Evolutionary conservation across 1,284 basidiomycete genomes (phyloP), one percentile per base, ranked within the genome.

Genomic region (Anthracocystis setariae): DNA sequence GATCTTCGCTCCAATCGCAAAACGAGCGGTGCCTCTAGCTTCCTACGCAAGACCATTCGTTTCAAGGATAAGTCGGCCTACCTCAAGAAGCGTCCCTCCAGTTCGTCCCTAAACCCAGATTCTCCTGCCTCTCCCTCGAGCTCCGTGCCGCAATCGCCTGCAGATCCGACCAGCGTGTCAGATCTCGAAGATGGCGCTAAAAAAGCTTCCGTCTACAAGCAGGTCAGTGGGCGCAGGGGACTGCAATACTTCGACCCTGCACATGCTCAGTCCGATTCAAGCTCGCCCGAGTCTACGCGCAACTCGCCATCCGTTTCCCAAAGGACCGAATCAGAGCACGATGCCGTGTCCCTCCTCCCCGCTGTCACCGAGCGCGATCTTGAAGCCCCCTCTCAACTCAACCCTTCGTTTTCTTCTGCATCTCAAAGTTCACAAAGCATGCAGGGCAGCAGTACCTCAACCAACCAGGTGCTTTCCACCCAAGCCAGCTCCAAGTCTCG

Each of bases 41-140:
- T 66, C 29, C 56, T 72, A 4, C 59, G 68, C 40, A 72, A 67
- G 43, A 59, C 69, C 13, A 72, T 72, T 13, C 69, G 63, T 17
- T 72, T 67, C 55, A 66, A 63, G 42, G 63, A 67, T 45, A 72
- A 67, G 40, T 47, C 63, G 9, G 45, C 49, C 20, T 67, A 67
- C 17, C 51, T 66, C 40, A 62, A 56, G 42, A 10, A 43, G 29
- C 63, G 64, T n/a, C 51, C 63, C 8, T 66, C 64, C 3, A 35
- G 40, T 1, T 63, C 63, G 2, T 66, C 63, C 3, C 39, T 59
- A 23, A 46, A 25, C 3, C 57, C 55, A 3, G 63, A 67, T 17
- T 55, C 60, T 5, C 47, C 66, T 12, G 42, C 57, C 21, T 63
- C 69, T 7, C 18, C 48, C 27, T 46, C 61, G 13, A 46, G 38